Conservation (phyloP, 345 rosid genomes). For the Sapria himalayana region DNA sequence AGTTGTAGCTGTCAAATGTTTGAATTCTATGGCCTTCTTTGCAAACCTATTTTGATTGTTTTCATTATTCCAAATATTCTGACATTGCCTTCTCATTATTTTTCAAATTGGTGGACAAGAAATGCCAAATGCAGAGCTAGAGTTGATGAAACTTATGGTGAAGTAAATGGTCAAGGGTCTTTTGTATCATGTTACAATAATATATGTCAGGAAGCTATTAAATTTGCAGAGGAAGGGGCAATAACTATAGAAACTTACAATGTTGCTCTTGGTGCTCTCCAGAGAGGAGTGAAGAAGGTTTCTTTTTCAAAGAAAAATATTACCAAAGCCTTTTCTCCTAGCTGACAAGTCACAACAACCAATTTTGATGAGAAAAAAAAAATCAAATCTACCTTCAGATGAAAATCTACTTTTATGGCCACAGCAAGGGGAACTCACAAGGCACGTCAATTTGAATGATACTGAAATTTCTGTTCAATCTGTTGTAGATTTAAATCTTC, state of each 20-base stretch:
- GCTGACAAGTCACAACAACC: constrained; percentile 20
- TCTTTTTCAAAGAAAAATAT: constrained; percentile 26
- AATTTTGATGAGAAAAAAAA: constrained; percentile 18
- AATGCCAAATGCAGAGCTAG: constrained; percentile 32
- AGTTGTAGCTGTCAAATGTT: constrained; percentile 56
- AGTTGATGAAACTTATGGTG: constrained; percentile 18
- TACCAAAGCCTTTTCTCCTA: constrained; percentile 17
- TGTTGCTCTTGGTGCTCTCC: constrained; percentile 20
- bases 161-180: constrained; percentile 17
- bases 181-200: constrained; percentile 33
- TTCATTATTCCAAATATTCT: constrained; percentile 49
- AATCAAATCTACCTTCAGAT: constrained; percentile 19
- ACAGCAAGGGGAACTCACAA: constrained; percentile 28
- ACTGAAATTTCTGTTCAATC: constrained; percentile 22
- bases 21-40: constrained; percentile 43
- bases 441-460: constrained; percentile 29
- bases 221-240: constrained; percentile 43
- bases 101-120: constrained; percentile 41
- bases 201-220: constrained; percentile 32
- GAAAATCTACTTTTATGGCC: constrained; percentile 33
- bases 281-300: constrained; percentile 25
- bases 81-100: constrained; percentile 35
- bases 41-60: constrained; percentile 44
- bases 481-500: constrained; percentile 36
- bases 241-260: constrained; percentile 28